Percentiles rank a stretch among this genome's conserved stretches.
Conservation (phyloP, 345 rosid genomes). For the Toxicodendron radicans region DNA sequence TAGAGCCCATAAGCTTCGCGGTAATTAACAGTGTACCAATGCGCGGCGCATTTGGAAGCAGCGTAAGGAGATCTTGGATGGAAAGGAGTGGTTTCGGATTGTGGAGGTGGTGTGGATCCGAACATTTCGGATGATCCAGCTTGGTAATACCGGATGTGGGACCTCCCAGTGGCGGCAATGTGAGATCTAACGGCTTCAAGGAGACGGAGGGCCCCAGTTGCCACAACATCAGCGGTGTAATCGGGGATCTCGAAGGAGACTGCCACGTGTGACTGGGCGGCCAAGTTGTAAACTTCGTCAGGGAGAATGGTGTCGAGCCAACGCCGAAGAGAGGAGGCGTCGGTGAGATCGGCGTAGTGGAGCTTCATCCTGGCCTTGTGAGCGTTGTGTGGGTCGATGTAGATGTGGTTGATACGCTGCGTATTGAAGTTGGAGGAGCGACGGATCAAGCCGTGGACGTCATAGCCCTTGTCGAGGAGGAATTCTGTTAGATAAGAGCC, state of each 20-base stretch:
- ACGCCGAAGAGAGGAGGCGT: slow-evolving; percentile 94
- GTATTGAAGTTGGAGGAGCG: slow-evolving; percentile 97
- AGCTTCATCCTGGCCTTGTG: slow-evolving; percentile 90
- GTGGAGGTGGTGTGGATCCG: slow-evolving; percentile 92
- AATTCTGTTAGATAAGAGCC: slow-evolving; percentile 94
- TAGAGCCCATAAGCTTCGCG: slow-evolving; percentile 82
- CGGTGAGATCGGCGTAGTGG: slow-evolving; percentile 83
- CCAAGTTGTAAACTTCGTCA: slow-evolving; percentile 92
- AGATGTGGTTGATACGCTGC: slow-evolving; percentile 93
- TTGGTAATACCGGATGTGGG: slow-evolving; percentile 71
- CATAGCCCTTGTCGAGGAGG: slow-evolving; percentile 74
- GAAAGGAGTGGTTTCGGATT: slow-evolving; percentile 75
- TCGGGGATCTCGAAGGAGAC: slow-evolving; percentile 98
- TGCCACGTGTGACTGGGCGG: slow-evolving; percentile 93
- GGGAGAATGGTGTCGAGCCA: slow-evolving; percentile 89
- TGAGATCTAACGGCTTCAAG: slow-evolving; percentile 95
- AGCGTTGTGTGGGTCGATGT: slow-evolving; percentile 90
- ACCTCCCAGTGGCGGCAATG: slow-evolving; percentile 65
- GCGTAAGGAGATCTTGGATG: slow-evolving; percentile 99
- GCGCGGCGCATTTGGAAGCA: slow-evolving; percentile 90
- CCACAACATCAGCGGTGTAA: slow-evolving; percentile 92
- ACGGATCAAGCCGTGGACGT: slow-evolving; percentile 89
- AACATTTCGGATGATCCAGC: slow-evolving; percentile 99
- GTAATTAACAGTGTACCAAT: slow-evolving; percentile 97
- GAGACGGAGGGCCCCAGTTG: slow-evolving; percentile 91